phyloP scores from a whole-genome alignment of 768 basidiomycete species.

The Rhodotorula sphaerocarpa region DNA sequence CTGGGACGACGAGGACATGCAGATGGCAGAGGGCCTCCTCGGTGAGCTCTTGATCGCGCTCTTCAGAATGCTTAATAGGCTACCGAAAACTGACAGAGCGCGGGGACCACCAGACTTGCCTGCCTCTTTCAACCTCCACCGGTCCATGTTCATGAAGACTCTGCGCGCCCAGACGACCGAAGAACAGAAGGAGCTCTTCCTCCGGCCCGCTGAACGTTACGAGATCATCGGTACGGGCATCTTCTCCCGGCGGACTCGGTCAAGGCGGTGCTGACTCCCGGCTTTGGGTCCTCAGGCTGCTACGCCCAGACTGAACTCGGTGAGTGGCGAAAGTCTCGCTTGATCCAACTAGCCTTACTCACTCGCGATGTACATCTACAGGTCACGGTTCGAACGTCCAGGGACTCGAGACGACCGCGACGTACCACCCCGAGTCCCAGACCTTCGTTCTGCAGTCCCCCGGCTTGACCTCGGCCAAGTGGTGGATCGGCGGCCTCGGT shows the following conservation, averaged over 20 bases:
- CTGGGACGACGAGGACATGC: conserved; percentile 34
- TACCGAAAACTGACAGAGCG: background rate
- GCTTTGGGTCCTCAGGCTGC: conserved; percentile 8
- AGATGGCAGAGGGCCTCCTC: conserved; percentile 35
- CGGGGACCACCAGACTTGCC: conserved; percentile 15
- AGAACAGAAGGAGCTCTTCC: conserved; percentile 40
- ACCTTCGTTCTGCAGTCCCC: conserved; percentile 73
- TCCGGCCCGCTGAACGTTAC: conserved; percentile 36
- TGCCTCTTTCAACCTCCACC: conserved; percentile 11
- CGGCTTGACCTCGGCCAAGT: conserved; percentile 64
- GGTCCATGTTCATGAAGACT: conserved; percentile 23
- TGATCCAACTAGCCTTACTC: too few species aligned
- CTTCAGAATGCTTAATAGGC: too few species aligned
- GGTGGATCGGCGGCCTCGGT: conserved; percentile 71
- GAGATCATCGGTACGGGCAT: conserved; percentile 36
- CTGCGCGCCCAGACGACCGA: conserved; percentile 36
- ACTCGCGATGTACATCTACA: background rate
- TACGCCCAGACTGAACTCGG: conserved; percentile 38
- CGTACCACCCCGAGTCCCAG: conserved; percentile 57
- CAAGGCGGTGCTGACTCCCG: background rate
- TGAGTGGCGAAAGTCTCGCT: too few species aligned
- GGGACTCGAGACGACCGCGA: conserved; percentile 65
- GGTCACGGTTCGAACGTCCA: conserved; percentile 68
- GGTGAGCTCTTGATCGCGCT: conserved; percentile 2
- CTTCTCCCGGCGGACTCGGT: too few species aligned